These are phyloP conservation scores for Musa balbisiana DNA, from an alignment of 202 grass and related monocot genomes.

Conservation along the genomic window DNA sequence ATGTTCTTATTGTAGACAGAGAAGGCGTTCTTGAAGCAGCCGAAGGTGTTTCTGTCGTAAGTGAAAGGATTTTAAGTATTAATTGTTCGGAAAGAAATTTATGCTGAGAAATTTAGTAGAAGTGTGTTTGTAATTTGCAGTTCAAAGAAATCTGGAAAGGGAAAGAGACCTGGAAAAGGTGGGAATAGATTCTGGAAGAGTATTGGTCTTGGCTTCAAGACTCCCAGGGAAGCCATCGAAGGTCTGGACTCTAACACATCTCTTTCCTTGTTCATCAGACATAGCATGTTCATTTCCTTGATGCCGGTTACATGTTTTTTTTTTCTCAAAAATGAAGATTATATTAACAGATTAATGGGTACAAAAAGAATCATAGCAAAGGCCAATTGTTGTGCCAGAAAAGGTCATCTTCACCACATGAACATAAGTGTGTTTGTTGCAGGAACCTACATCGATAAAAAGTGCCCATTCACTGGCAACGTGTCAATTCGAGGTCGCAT, in stretches of 20 bases:
- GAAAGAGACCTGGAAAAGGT: neutral
- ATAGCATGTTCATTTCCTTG: no score
- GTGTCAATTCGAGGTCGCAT: neutral
- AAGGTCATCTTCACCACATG: no score
- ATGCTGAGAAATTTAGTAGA: no score
- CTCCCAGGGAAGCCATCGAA: neutral
- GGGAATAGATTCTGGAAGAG: neutral
- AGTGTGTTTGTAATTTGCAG: neutral
- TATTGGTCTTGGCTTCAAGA: neutral
- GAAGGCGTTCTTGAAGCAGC: neutral
- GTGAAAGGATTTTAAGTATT: neutral
- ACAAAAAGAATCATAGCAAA: no score
- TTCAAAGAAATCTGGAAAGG: neutral
- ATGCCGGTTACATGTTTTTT: no score
- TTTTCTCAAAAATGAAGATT: no score
- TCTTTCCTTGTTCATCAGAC: no score
- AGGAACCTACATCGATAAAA: neutral
- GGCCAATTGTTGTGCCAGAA: no score
- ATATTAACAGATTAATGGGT: no score
- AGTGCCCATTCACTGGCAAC: neutral
- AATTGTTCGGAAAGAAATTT: no score
- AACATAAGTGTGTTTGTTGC: neutral
- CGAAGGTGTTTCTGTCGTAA: neutral
- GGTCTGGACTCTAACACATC: neutral
- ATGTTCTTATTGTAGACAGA: neutral